Base-by-base conservation (phyloP, 1,284 basidiomycete genomes). In the Microbotryum lychnidis-dioicae region DNA sequence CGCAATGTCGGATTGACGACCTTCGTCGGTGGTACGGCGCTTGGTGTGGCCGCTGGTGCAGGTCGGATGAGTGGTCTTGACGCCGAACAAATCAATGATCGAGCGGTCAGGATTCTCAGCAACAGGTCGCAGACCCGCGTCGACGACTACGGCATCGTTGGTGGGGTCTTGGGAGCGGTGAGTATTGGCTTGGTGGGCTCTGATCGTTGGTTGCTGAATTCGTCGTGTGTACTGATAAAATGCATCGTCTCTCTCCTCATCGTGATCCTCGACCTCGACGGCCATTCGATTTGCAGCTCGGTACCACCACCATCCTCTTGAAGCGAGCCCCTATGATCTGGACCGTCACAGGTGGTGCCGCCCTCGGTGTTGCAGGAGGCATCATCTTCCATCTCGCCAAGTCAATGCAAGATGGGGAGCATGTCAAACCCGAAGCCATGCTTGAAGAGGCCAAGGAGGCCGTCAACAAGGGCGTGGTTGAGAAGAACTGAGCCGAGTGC, bases 321-420 rank as follows among this genome's bases (percentile, higher is more conserved):
- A 58, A 58, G 6, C 61, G 69, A 20, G 69, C 64, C 0, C 57
- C 65, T 1, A 14, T 65, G n/a, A 44, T 64, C 44, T 64, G 59
- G 60, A 60, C 59, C 20, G 16, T 66, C 31, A 46, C 49, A 9
- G 55, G 58, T 7, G 67, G 69, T 47, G 67, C 65, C 29, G 51
- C 57, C 0, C 55, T 70, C 33, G 69, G 69, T 1, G 55, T 64
- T 1, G 67, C 67, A 10, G 62, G 65, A 21, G 69, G 69, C n/a
- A 61, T 67, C 20, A 21, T 69, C 5, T 60, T 56, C 20, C 66
- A 68, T 50, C 54, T 60, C 6, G 33, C 57, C 12, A 53, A 65
- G 44, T 54, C 59, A 4, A 27, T 60, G 31, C 52, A 52, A 8
- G 54, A 60, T 10, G 62, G 58, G 31, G 59, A 58, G 23, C 50